Evolutionary conservation across 192 early-diverging fungal species (phyloP).

Genomic region (Bifiguratus adelaidae): DNA sequence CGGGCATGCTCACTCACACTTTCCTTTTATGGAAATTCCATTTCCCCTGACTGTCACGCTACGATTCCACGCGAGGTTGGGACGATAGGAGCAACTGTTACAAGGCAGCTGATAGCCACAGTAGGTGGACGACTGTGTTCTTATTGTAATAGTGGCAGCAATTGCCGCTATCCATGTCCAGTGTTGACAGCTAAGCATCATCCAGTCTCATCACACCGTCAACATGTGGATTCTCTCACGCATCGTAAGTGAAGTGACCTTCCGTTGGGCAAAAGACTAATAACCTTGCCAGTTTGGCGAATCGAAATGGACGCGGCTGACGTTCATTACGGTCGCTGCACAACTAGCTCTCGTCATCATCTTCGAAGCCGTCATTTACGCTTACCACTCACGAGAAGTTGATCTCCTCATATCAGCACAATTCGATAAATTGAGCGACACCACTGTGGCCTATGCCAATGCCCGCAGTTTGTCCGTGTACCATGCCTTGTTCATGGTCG

Average conservation of each 20-base stretch:
- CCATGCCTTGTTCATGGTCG: slow-evolving; percentile 77
- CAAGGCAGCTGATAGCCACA: too few relatives aligned
- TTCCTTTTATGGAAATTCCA: too few relatives aligned
- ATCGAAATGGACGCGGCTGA: slow-evolving; percentile 23
- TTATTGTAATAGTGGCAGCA: too few relatives aligned
- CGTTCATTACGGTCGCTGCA: slow-evolving; percentile 10
- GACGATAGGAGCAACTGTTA: too few relatives aligned
- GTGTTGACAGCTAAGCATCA: too few relatives aligned
- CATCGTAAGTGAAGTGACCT: slow-evolving; percentile 18
- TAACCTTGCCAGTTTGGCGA: slow-evolving; percentile 20
- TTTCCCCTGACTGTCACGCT: too few relatives aligned
- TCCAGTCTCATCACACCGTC: too few relatives aligned
- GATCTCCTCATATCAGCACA: slow-evolving; percentile 7
- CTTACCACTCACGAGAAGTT: slow-evolving; percentile 11
- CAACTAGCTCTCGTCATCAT: slow-evolving; percentile 16
- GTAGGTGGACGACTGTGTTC: too few relatives aligned
- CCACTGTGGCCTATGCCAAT: slow-evolving; percentile 19
- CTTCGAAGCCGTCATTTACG: slow-evolving; percentile 22
- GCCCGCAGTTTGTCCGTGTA: slow-evolving; percentile 62
- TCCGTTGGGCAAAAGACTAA: neutral
- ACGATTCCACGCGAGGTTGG: too few relatives aligned
- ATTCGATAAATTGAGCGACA: slow-evolving; percentile 10
- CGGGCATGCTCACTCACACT: too few relatives aligned
- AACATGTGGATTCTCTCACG: slow-evolving; percentile 25
- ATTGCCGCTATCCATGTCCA: too few relatives aligned